These are phyloP conservation scores for Epichloe gansuensis DNA, from an alignment of 2,329 filamentous ascomycete genomes.

Conservation along the genomic window DNA sequence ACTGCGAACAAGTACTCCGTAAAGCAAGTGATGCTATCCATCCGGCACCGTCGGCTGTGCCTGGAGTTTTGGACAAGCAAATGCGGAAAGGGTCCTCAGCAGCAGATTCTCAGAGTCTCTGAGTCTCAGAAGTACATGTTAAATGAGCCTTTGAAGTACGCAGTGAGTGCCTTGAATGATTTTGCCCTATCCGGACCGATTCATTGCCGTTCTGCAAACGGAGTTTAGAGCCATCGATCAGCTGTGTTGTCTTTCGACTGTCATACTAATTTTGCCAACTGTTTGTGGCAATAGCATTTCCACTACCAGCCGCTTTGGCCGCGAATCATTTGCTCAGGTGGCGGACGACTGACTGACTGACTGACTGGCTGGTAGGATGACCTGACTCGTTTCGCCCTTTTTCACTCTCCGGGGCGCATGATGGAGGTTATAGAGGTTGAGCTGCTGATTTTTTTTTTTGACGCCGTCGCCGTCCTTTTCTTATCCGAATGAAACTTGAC, in stretches of 20 bases:
- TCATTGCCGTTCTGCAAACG: not conserved
- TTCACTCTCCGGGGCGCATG: not conserved
- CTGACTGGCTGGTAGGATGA: not conserved
- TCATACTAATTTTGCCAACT: not conserved
- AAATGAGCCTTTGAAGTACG: not conserved
- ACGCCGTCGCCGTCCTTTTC: not conserved
- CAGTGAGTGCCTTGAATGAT: not conserved
- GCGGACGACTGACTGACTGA: not conserved
- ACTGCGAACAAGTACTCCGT: not conserved
- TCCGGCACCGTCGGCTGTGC: not conserved
- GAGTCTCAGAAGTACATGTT: not conserved
- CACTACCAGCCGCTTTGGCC: not conserved
- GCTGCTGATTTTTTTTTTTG: not conserved
- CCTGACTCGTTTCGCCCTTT: not conserved
- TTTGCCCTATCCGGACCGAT: not conserved
- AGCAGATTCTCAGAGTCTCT: too few relatives aligned
- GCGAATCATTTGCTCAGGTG: not conserved
- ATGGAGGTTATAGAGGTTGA: not conserved
- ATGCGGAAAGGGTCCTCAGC: not conserved
- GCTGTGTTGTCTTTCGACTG: not conserved
- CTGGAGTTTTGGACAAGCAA: not conserved
- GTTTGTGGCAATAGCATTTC: not conserved
- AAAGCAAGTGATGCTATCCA: not conserved
- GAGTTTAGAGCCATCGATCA: not conserved
- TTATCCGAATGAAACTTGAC: constrained; percentile 4